These are phyloP conservation scores for Scedosporium minutisporum DNA, from an alignment of 2,329 filamentous ascomycete genomes.

Conservation along the genomic window DNA sequence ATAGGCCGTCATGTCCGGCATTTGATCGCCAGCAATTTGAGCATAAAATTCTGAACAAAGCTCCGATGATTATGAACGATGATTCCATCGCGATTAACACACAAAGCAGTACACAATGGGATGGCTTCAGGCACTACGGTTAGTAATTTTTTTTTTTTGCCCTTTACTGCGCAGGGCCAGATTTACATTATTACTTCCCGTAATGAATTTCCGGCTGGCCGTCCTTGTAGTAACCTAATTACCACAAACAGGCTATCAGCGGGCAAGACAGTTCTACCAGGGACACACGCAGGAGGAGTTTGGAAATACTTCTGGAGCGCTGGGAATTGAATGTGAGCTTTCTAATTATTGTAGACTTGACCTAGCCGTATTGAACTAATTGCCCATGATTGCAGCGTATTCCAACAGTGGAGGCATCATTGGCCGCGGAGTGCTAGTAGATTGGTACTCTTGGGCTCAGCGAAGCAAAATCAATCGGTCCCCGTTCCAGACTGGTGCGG, in stretches of 20 bases:
- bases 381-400: slow-evolving; percentile 12
- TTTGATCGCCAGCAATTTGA: neutral
- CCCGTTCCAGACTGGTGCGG: slow-evolving; percentile 22
- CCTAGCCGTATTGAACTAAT: neutral
- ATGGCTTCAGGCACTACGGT: neutral
- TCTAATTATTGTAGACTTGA: neutral
- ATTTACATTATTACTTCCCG: neutral
- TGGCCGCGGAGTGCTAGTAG: slow-evolving; percentile 40
- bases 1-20: neutral
- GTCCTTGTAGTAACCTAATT: neutral
- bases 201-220: neutral
- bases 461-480: slow-evolving; percentile 24
- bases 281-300: neutral
- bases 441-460: slow-evolving; percentile 38
- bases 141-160: neutral
- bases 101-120: neutral
- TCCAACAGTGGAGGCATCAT: slow-evolving; percentile 32
- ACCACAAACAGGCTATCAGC: neutral
- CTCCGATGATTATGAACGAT: neutral
- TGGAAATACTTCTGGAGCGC: neutral
- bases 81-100: neutral
- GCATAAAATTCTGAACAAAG: neutral
- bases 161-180: too few relatives aligned
- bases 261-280: neutral
- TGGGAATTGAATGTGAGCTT: neutral